Percentiles rank a stretch among this genome's conserved stretches.
Conservation (phyloP, 192 early-diverging fungal species). For the Podila verticillata region DNA sequence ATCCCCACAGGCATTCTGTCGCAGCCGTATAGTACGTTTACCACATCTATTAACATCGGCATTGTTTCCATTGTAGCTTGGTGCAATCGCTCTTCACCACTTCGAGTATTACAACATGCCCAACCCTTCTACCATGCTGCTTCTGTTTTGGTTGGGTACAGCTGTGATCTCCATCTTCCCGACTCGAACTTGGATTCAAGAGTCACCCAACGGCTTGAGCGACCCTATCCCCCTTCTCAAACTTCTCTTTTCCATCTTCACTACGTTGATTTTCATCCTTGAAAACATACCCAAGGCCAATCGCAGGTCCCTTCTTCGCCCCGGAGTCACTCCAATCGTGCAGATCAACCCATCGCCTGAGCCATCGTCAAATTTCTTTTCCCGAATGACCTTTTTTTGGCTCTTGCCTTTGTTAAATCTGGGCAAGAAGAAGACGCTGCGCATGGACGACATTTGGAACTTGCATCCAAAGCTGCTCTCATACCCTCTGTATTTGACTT, state of each 20-base stretch:
- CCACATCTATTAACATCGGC: too few species aligned
- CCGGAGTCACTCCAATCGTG: not conserved
- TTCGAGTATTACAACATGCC: constrained; percentile 43
- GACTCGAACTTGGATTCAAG: constrained; percentile 54
- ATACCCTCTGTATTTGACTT: constrained; percentile 40
- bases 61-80: constrained; percentile 1
- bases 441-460: constrained; percentile 42
- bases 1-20: too few species aligned
- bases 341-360: constrained; percentile 42
- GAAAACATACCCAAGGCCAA: constrained; percentile 55
- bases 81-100: constrained; percentile 16
- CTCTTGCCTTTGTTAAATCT: constrained; percentile 36
- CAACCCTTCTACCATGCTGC: constrained; percentile 55
- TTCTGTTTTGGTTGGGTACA: constrained; percentile 63
- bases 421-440: constrained; percentile 36
- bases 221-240: constrained; percentile 36
- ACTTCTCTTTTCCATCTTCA: constrained; percentile 30
- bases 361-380: constrained; percentile 36
- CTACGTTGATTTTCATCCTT: constrained; percentile 51
- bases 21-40: not conserved
- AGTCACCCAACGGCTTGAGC: constrained; percentile 12
- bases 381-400: constrained; percentile 52
- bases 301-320: constrained; percentile 31
- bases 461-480: constrained; percentile 35
- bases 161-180: constrained; percentile 50